phyloP scores from a whole-genome alignment of 1,284 basidiomycete genomes.

The Agroathelia rolfsii region DNA sequence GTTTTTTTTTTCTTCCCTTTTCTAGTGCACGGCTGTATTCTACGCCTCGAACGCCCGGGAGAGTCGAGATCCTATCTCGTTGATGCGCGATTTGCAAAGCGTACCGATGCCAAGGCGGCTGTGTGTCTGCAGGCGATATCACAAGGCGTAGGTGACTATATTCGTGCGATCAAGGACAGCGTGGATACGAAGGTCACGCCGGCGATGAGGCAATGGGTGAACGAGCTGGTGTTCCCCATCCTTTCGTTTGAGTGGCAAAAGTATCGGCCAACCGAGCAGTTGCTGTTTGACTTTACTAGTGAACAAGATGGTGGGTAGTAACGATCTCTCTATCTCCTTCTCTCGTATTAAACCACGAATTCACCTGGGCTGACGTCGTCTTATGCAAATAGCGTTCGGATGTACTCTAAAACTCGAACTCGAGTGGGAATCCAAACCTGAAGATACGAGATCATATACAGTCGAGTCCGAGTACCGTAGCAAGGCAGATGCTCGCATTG shows the following conservation, averaged over 20 bases:
- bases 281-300: constrained; percentile 27
- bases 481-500: constrained; percentile 50
- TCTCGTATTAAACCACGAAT: constrained; percentile 1
- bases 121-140: constrained; percentile 54
- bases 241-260: constrained; percentile 35
- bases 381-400: constrained; percentile 34
- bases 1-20: constrained; percentile 10
- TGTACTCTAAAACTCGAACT: constrained; percentile 38
- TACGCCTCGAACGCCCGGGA: constrained; percentile 42
- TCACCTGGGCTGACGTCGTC: constrained; percentile 1
- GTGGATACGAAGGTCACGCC: constrained; percentile 34
- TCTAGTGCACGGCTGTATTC: constrained; percentile 49
- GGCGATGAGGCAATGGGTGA: constrained; percentile 30
- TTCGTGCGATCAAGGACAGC: constrained; percentile 31
- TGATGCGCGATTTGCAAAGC: constrained; percentile 45
- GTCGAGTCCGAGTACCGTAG: constrained; percentile 40
- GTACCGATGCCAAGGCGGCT: constrained; percentile 52
- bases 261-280: constrained; percentile 26
- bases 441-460: constrained; percentile 30
- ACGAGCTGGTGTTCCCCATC: constrained; percentile 32
- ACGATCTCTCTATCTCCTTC: not conserved
- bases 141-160: constrained; percentile 44
- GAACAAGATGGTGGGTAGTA: constrained; percentile 39
- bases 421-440: constrained; percentile 20
- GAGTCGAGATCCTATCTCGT: constrained; percentile 46